Base-by-base conservation (phyloP, 768 basidiomycete genomes). In the Mycena leptocephala region DNA sequence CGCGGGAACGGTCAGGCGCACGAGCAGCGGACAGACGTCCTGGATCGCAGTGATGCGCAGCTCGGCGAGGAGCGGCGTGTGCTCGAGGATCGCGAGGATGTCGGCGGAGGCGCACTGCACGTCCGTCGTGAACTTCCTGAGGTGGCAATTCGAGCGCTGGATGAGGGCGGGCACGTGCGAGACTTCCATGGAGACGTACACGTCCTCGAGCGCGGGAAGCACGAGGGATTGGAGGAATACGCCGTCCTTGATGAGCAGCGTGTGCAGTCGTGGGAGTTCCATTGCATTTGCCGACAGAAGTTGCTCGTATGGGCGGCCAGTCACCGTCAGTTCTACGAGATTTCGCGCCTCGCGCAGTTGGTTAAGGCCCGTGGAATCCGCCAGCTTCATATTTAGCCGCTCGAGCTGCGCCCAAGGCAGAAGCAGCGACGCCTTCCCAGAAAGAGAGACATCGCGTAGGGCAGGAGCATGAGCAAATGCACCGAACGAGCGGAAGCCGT, bases 151-250 rank as follows among this genome's bases (percentile, higher is more conserved):
- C 14, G 70, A 71, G 32, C 70, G 70, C 24, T 48, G 30, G 70
- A 71, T 37, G 58, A 71, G 43, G 43, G 70, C 14, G 13, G 70
- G 70, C 14, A 71, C 46, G n/a, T 43, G 6, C 22, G 70, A 61
- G 59, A 71, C n/a, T n/a, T 71, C 70, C 58, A 71, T 51, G 58
- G 58, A 48, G 59, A 71, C 43, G 59, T 71, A 71, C 33, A 62
- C 7, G 26, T 71, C 70, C 26, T 71, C 61, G 20, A 71, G 58
- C 59, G 43, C 70, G 33, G 70, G 70, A n/a, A 71, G 59, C 14
- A 37, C 7, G 9, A 71, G 59, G 2, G 26, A 53, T 4, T 35
- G 32, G 14, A 71, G 59, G 46, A 71, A 62, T 1, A n/a, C 58
- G 7, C 70, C 70, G 20, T 71, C 61, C 28, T 71, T 71, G 32